phyloP scores from a whole-genome alignment of 2,329 filamentous ascomycete genomes.

The Chaetomium sp. region DNA sequence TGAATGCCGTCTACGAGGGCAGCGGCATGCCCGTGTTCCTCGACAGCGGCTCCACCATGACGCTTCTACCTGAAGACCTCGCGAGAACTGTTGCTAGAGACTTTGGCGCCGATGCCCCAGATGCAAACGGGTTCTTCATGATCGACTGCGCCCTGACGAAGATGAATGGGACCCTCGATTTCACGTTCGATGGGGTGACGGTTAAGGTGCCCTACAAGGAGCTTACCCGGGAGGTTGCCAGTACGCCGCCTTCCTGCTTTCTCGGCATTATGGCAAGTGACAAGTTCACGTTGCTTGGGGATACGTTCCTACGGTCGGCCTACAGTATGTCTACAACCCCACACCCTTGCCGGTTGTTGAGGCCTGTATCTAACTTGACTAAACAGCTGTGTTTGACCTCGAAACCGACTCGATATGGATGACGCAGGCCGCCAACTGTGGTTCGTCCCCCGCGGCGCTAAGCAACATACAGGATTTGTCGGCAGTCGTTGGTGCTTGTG shows the following conservation, averaged over 20 bases:
- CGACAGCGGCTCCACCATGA: slow-evolving; percentile 71
- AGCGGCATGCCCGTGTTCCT: slow-evolving; percentile 61
- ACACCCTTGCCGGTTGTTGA: too few species aligned
- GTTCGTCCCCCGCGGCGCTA: slow-evolving; percentile 48
- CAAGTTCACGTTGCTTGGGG: slow-evolving; percentile 57
- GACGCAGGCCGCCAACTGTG: slow-evolving; percentile 55
- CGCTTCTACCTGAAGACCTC: slow-evolving; percentile 62
- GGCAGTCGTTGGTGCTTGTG: slow-evolving; percentile 34
- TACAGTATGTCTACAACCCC: slow-evolving; percentile 47
- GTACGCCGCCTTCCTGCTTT: slow-evolving; percentile 45
- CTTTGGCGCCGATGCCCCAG: slow-evolving; percentile 48
- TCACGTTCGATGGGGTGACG: slow-evolving; percentile 51
- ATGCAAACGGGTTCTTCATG: slow-evolving; percentile 48
- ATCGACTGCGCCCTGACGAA: slow-evolving; percentile 50
- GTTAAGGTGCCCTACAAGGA: slow-evolving; percentile 54
- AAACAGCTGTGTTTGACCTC: slow-evolving; percentile 53
- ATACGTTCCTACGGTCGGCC: slow-evolving; percentile 59
- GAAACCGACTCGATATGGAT: slow-evolving; percentile 52
- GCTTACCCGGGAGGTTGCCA: slow-evolving; percentile 47
- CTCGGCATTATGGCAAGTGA: slow-evolving; percentile 53
- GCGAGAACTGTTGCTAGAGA: slow-evolving; percentile 53
- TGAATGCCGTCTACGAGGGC: slow-evolving; percentile 40
- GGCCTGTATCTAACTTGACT: not conserved
- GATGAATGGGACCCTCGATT: slow-evolving; percentile 50
- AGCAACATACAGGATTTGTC: slow-evolving; percentile 38